Base-by-base conservation (phyloP, 139 green algal species). In the Coelastrella sp. region DNA sequence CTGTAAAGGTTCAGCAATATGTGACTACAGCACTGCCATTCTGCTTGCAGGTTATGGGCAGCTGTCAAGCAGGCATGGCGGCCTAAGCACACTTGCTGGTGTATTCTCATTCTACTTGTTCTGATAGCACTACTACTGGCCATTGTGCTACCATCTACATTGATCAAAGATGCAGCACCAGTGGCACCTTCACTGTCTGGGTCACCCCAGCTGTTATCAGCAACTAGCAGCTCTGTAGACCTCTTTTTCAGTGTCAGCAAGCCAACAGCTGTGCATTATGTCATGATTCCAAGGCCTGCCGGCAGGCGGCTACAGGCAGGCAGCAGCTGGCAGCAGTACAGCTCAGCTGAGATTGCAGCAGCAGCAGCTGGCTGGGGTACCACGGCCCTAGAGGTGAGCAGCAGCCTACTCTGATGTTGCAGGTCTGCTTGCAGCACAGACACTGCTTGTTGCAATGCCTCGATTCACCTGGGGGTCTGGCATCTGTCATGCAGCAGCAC, bases 251-350 rank as follows among this genome's bases (percentile, higher is more conserved):
- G 60, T 6, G 27, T 90, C 24, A 79, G n/a, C 59, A 24, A 80
- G 76, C 10, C 76, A 35, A 79, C 74, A 25, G 25, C 22, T 0
- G 17, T 90, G 60, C 35, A 86, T 5, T 90, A 90, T 70, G 76
- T 90, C 19, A 9, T 90, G 25, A 24, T 90, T 11, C 87, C 60
- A 60, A 49, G 35, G 19, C 19, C 61, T 25, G 60, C 35, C 15
- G 57, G 59, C 25, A 78, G 87, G 17, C 60, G 35, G 27, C 59
- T 84, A 74, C 60, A 90, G n/a, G 49, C 75, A 90, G 73, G 60
- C 27, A 70, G 25, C 17, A 75, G 56, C 65, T 87, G 82, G 70
- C 8, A 89, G 72, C 70, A 89, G 85, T 82, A 79, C 58, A 89
- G 25, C 15, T 70, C 72, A 27, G 75, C n/a, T 20, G 75, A 63